phyloP scores from a whole-genome alignment of 768 basidiomycete genomes.

The Hygrophoropsis aurantiaca region DNA sequence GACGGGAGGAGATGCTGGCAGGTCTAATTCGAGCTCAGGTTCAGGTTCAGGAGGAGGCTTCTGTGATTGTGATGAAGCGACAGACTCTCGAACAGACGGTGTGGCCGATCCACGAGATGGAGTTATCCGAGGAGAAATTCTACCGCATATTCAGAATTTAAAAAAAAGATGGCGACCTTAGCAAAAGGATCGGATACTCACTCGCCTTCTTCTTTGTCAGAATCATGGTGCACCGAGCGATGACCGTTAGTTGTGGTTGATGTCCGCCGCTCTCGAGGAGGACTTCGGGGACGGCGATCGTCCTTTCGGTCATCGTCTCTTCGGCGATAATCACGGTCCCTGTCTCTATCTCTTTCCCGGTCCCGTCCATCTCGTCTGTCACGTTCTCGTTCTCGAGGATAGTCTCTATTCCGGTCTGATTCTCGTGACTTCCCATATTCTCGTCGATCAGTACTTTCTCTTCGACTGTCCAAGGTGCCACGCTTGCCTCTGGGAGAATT shows the following conservation, averaged over 20 bases:
- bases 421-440: constrained; percentile 35
- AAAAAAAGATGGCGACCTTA: constrained; percentile 8
- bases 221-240: constrained; percentile 32
- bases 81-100: constrained; percentile 20
- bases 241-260: constrained; percentile 19
- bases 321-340: constrained; percentile 23
- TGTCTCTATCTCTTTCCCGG: constrained; percentile 24
- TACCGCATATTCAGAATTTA: constrained; percentile 27
- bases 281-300: constrained; percentile 24
- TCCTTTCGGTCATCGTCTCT: constrained; percentile 29
- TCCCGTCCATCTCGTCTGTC: constrained; percentile 38
- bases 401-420: constrained; percentile 33
- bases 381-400: constrained; percentile 33
- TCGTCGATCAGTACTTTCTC: constrained; percentile 37
- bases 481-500: constrained; percentile 31
- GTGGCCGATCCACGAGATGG: constrained; percentile 22
- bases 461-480: constrained; percentile 27
- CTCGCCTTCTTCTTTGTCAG: constrained; percentile 91
- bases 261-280: constrained; percentile 9
- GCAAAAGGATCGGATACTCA: constrained; percentile 49
- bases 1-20: constrained; percentile 53
- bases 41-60: constrained; percentile 16
- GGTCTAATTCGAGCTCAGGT: constrained; percentile 44
- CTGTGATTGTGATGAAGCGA: constrained; percentile 15
- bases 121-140: constrained; percentile 63